phyloP scores from a whole-genome alignment of 208 protist genomes.

The Acanthamoeba royreba region DNA sequence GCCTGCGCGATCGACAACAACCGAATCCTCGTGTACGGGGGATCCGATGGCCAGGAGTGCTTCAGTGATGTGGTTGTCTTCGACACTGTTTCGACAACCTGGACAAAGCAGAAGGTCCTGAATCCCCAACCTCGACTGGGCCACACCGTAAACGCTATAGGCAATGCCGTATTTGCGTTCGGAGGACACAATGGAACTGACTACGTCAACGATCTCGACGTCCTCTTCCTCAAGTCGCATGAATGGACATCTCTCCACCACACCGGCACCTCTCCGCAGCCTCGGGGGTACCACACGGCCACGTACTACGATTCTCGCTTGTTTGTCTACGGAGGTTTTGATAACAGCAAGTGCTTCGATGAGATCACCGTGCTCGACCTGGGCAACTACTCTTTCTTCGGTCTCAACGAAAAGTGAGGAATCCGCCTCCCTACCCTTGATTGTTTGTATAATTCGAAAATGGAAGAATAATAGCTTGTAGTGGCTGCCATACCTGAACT shows the following conservation, averaged over 20 bases:
- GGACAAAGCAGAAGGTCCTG: background rate
- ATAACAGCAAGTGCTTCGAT: constrained; percentile 18
- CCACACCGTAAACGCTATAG: background rate
- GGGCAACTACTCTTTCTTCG: background rate
- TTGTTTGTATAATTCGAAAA: no score
- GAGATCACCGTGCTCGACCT: background rate
- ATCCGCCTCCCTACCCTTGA: no score
- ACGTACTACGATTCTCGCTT: background rate
- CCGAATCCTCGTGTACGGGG: background rate
- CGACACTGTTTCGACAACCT: background rate
- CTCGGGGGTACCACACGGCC: background rate
- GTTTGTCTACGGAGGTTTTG: background rate
- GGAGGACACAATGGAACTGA: background rate
- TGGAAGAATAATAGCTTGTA: no score
- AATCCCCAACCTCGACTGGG: background rate
- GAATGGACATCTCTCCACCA: background rate
- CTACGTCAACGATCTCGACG: constrained; percentile 13
- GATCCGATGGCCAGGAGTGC: constrained; percentile 6
- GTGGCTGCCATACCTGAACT: no score
- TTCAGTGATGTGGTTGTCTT: background rate
- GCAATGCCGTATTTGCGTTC: background rate
- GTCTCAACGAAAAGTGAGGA: background rate
- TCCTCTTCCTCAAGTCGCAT: background rate
- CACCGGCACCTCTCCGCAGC: background rate
- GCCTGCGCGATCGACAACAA: background rate